Evolutionary conservation across 352 stramenopile genomes (phyloP).

Genomic region (Aphanomyces astaci): DNA sequence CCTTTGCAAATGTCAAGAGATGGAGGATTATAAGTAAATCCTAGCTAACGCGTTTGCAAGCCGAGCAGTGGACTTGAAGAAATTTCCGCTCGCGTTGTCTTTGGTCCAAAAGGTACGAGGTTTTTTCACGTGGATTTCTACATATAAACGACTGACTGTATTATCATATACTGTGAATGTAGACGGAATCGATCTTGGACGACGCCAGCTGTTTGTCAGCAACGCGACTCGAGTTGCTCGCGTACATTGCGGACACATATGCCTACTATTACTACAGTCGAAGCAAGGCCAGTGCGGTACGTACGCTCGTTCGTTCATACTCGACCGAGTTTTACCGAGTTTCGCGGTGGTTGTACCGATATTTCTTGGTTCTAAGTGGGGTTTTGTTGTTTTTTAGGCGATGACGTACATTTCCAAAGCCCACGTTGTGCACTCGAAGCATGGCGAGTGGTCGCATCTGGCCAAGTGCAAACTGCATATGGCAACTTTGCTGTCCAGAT

Average conservation of each 20-base stretch:
- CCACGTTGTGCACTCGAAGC: constrained; percentile 67
- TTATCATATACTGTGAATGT: not conserved
- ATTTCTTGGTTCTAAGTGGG: not conserved
- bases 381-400: constrained; percentile 25
- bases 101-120: not conserved
- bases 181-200: constrained; percentile 55
- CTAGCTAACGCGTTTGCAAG: constrained; percentile 75
- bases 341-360: not conserved
- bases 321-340: no score
- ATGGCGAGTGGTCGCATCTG: constrained; percentile 73
- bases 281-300: constrained; percentile 58
- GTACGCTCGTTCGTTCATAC: not conserved
- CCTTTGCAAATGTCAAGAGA: no score
- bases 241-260: constrained; percentile 80
- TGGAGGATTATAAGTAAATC: no score
- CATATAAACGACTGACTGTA: no score
- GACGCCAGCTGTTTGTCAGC: constrained; percentile 54
- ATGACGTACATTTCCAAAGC: constrained; percentile 81
- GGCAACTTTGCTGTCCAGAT: constrained; percentile 59
- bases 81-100: constrained; percentile 55
- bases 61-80: constrained; percentile 73
- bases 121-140: no score
- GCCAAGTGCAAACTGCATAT: constrained; percentile 87
- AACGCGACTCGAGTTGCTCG: constrained; percentile 57
- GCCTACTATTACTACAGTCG: constrained; percentile 87